phyloP scores from a whole-genome alignment of 2,329 filamentous ascomycete genomes.

The Colletotrichum sp. region DNA sequence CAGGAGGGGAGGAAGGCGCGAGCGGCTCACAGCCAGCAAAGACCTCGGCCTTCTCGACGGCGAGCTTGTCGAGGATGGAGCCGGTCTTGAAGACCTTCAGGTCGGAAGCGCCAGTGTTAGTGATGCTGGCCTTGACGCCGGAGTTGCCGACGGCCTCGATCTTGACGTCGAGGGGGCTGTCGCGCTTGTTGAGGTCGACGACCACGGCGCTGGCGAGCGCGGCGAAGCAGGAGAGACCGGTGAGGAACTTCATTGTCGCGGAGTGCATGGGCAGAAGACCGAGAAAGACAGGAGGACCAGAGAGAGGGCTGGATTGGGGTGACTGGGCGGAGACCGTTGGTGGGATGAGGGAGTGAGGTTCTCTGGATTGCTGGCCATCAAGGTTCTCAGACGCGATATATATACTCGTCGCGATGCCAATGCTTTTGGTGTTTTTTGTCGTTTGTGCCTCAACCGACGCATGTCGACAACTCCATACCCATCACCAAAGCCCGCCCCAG shows the following conservation, averaged over 20 bases:
- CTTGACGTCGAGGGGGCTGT: slow-evolving; percentile 48
- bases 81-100: slow-evolving; percentile 60
- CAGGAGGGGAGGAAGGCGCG: not conserved
- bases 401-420: not conserved
- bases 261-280: not conserved
- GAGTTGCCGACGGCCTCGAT: slow-evolving; percentile 56
- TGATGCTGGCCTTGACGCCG: slow-evolving; percentile 57
- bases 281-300: not conserved
- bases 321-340: not conserved
- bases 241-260: slow-evolving; percentile 44
- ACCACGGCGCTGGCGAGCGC: slow-evolving; percentile 40
- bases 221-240: slow-evolving; percentile 37
- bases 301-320: not conserved
- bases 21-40: slow-evolving; percentile 48
- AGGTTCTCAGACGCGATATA: not conserved
- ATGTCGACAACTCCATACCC: not conserved
- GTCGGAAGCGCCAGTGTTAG: slow-evolving; percentile 54
- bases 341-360: not conserved
- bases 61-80: slow-evolving; percentile 56
- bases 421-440: not conserved
- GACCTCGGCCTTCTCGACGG: slow-evolving; percentile 59
- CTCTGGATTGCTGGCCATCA: not conserved
- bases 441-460: not conserved
- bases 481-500: not conserved
- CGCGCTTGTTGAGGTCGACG: slow-evolving; percentile 38